Evolutionary conservation across 345 rosid species (phyloP).

Genomic region (Gossypium thurberi): DNA sequence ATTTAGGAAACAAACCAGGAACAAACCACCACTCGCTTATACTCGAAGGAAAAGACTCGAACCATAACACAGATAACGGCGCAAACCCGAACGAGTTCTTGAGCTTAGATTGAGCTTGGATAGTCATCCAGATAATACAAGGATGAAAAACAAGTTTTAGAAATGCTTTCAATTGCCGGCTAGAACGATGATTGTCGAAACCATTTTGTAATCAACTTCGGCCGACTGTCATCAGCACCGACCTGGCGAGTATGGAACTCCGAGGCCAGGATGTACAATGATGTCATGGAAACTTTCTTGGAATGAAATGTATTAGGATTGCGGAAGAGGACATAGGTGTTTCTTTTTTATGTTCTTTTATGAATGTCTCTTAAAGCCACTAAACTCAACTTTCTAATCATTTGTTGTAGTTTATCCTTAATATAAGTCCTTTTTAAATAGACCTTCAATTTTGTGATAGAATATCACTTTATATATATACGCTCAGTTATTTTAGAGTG

Average conservation of each 20-base stretch:
- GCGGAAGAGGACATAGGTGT: background rate
- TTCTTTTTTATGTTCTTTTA: constrained; percentile 14
- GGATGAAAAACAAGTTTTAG: constrained; percentile 66
- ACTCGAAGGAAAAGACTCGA: constrained; percentile 31
- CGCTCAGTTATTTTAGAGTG: too few relatives aligned
- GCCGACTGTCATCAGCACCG: constrained; percentile 45
- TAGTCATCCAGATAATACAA: constrained; percentile 38
- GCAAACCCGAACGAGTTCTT: constrained; percentile 58
- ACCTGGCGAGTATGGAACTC: constrained; percentile 45
- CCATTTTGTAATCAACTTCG: constrained; percentile 64
- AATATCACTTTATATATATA: background rate
- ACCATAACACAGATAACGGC: constrained; percentile 43
- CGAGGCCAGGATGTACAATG: constrained; percentile 56
- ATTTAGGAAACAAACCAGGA: constrained; percentile 40
- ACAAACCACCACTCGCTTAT: constrained; percentile 25
- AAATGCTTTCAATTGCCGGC: constrained; percentile 70
- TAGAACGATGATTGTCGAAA: constrained; percentile 66
- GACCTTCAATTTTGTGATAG: background rate
- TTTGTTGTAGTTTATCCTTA: constrained; percentile 25
- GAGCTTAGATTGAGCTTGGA: constrained; percentile 78
- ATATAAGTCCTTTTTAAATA: constrained; percentile 1
- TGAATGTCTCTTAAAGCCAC: constrained; percentile 7
- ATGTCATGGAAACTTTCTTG: constrained; percentile 78
- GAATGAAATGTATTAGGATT: constrained; percentile 34
- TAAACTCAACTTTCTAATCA: constrained; percentile 15